Conservation (phyloP, 257 asterid genomes). For the Eucommia ulmoides region DNA sequence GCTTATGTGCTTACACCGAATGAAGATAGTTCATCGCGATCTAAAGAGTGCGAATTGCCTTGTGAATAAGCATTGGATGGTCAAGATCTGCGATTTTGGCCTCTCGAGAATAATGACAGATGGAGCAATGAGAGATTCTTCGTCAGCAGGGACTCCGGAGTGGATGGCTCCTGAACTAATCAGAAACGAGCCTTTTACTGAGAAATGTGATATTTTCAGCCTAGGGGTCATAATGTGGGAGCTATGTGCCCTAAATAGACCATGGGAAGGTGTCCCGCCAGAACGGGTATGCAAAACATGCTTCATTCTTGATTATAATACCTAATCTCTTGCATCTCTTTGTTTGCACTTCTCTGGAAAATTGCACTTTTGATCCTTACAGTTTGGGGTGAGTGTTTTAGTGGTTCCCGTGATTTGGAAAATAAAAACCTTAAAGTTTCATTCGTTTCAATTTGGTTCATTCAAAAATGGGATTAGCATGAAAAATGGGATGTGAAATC, state of each 20-base stretch:
- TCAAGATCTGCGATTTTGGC: slow-evolving; percentile 95
- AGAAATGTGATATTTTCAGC: slow-evolving; percentile 94
- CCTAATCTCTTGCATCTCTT: background rate
- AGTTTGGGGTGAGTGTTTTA: too few relatives aligned
- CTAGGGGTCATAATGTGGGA: slow-evolving; percentile 98
- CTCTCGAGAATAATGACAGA: slow-evolving; percentile 75
- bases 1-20: slow-evolving; percentile 94
- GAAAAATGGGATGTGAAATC: too few relatives aligned
- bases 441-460: too few relatives aligned
- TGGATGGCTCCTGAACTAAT: slow-evolving; percentile 99
- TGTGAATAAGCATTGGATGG: slow-evolving; percentile 89
- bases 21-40: slow-evolving; percentile 91
- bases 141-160: slow-evolving; percentile 98
- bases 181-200: slow-evolving; percentile 73
- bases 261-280: slow-evolving; percentile 87
- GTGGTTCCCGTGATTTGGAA: too few relatives aligned
- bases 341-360: too few relatives aligned
- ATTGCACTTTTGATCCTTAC: too few relatives aligned
- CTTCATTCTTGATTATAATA: too few relatives aligned
- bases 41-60: slow-evolving; percentile 90
- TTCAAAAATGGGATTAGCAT: too few relatives aligned
- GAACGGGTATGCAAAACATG: slow-evolving; percentile 65
- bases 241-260: slow-evolving; percentile 70
- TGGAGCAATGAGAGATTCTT: slow-evolving; percentile 45
- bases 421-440: too few relatives aligned